Conservation (phyloP, 2,329 filamentous ascomycete species). For the Chaetothyriales sp. region DNA sequence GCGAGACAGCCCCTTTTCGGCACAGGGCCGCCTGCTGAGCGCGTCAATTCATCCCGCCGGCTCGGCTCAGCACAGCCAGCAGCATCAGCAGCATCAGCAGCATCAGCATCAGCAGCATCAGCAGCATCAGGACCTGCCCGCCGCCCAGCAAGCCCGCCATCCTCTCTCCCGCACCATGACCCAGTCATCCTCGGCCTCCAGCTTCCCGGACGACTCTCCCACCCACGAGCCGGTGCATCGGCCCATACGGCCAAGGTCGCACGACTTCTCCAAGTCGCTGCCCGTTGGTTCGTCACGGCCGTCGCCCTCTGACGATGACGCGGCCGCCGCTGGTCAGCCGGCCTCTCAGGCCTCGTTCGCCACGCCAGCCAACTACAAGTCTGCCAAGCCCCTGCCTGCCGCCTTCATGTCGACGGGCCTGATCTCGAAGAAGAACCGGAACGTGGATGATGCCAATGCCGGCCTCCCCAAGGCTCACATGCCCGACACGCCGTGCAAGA, state of each 20-base stretch:
- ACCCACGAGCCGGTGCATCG: conserved; percentile 47
- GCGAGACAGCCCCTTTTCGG: conserved; percentile 52
- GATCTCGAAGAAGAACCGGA: conserved; percentile 85
- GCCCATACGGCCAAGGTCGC: conserved; percentile 27
- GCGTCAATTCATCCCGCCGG: conserved; percentile 40
- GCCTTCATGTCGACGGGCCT: conserved; percentile 91
- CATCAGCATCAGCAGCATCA: conserved; percentile 11
- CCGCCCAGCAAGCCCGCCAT: conserved; percentile 44
- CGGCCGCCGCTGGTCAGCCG: conserved; percentile 4
- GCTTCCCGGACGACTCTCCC: conserved; percentile 58
- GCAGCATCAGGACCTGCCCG: conserved; percentile 21
- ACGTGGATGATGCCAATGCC: conserved; percentile 52
- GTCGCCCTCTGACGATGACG: conserved; percentile 27
- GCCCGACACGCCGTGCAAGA: conserved; percentile 94
- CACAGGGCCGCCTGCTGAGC: conserved; percentile 39
- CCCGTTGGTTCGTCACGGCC: conserved; percentile 52
- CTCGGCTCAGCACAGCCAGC: conserved; percentile 22
- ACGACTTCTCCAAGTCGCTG: conserved; percentile 51
- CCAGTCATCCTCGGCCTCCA: conserved; percentile 73
- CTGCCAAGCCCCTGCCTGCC: conserved; percentile 60
- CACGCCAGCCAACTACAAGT: conserved; percentile 64
- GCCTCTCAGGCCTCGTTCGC: conserved; percentile 44
- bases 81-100: conserved; percentile 4
- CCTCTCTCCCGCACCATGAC: conserved; percentile 77
- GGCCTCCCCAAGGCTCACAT: conserved; percentile 52